Base-by-base conservation (phyloP, 495 filamentous ascomycete species). In the Wilcoxina mikolae region DNA sequence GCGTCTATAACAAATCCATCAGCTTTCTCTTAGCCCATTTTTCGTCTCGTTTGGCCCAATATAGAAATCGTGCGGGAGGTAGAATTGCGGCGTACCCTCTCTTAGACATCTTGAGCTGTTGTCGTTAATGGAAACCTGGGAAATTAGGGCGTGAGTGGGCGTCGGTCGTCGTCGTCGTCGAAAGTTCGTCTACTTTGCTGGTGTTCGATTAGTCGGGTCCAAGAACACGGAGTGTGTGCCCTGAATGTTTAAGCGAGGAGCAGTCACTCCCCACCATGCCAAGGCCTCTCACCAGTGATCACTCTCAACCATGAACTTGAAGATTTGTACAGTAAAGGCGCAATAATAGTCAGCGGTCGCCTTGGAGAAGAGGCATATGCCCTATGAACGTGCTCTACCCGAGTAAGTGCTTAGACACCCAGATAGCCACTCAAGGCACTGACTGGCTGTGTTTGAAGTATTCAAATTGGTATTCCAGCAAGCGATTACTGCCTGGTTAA, bases 1-100 rank as follows among this genome's bases (percentile, higher is more conserved):
- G 68, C 89, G 63, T 53, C 63, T 66, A 49, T n/a, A 26, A 48
- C 31, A 20, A 20, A 56, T 15, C 33, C 28, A 41, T 62, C 44
- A 64, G 56, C 39, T 43, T 15, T 15, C 26, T 35, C 22, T 41
- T 29, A 17, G 20, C 7, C 47, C 20, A 54, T 46, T 41, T 47
- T 43, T 20, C 33, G 17, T 53, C 24, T 41, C 29, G 12, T 23
- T 26, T 29, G 17, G 20, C 41, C 27, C 31, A 5, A 20, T 50
- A 39, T 31, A 46, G 28, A 29, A 39, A 42, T 20, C 28, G 23
- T 46, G n/a, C 2, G 20, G 41, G 7, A 17, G 28, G 20, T 28
- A 42, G 48, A 41, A 47, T 20, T 23, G n/a, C 45, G 51, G 31
- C 61, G 27, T 64, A 64, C 61, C 61, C 61, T 57, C 61, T 61